These are phyloP conservation scores for Crithidia acanthocephali DNA, from an alignment of 208 protist genomes.

Conservation along the genomic window DNA sequence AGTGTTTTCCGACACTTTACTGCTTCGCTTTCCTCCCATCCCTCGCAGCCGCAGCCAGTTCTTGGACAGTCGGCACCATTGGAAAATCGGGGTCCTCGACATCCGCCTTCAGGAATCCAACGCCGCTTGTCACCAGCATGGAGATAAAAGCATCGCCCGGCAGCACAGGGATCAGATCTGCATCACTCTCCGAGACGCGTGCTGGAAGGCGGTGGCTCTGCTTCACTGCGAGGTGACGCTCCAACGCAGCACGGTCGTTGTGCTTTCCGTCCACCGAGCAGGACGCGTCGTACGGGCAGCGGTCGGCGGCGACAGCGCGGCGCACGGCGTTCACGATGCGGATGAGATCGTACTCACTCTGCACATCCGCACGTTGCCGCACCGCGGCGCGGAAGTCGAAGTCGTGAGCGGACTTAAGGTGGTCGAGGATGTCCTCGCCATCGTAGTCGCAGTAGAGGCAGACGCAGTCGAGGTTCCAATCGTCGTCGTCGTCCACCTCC, in stretches of 20 bases:
- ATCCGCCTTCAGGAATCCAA: slow-evolving; percentile 45
- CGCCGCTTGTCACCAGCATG: slow-evolving; percentile 57
- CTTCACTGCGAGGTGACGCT: slow-evolving; percentile 43
- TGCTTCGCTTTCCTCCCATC: not conserved
- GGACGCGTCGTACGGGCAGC: slow-evolving; percentile 31
- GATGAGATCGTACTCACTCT: slow-evolving; percentile 81
- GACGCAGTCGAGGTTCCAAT: slow-evolving; percentile 55
- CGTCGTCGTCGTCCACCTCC: slow-evolving; percentile 52
- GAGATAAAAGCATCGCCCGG: slow-evolving; percentile 78
- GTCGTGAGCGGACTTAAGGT: slow-evolving; percentile 54
- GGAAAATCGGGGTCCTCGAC: slow-evolving; percentile 75
- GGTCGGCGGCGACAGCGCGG: slow-evolving; percentile 36
- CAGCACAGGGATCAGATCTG: slow-evolving; percentile 60
- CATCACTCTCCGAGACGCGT: slow-evolving; percentile 42
- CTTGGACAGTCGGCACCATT: slow-evolving; percentile 73
- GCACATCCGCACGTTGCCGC: slow-evolving; percentile 43
- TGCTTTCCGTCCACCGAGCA: slow-evolving; percentile 26
- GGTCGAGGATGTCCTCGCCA: slow-evolving; percentile 48
- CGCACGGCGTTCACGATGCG: slow-evolving; percentile 78
- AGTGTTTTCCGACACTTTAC: too few species aligned
- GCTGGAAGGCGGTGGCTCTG: slow-evolving; percentile 59
- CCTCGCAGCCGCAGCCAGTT: slow-evolving; percentile 27
- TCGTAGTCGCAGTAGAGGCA: slow-evolving; percentile 69
- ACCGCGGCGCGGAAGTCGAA: slow-evolving; percentile 61
- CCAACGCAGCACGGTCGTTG: slow-evolving; percentile 42